phyloP scores from a whole-genome alignment of 441 rosid species.

The Viola pubescens region DNA sequence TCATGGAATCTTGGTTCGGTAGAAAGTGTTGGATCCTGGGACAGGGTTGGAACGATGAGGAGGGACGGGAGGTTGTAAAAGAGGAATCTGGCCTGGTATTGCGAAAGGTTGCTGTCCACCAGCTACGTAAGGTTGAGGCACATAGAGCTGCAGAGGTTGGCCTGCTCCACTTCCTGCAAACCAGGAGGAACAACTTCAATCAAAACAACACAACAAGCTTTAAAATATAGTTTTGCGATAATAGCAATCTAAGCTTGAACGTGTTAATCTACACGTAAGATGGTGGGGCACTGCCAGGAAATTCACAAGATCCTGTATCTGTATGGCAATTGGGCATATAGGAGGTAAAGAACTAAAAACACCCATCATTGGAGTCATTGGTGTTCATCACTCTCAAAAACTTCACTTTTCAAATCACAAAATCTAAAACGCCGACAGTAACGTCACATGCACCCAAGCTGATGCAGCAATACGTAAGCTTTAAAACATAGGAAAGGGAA shows the following conservation, averaged over 20 bases:
- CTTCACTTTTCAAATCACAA: too few species aligned
- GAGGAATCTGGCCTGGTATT: conserved; percentile 40
- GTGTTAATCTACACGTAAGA: too few species aligned
- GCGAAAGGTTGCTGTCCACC: conserved; percentile 45
- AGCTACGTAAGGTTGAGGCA: conserved; percentile 40
- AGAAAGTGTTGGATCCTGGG: conserved; percentile 44
- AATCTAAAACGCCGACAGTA: too few species aligned
- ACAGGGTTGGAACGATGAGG: conserved; percentile 30
- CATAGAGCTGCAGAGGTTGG: conserved; percentile 40
- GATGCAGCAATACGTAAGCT: too few species aligned
- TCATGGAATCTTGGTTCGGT: conserved; percentile 45
- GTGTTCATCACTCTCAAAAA: not conserved
- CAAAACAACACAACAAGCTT: not conserved
- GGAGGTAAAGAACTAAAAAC: not conserved
- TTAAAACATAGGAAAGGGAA: too few species aligned
- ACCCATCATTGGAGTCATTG: not conserved
- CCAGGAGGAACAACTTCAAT: not conserved
- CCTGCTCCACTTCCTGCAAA: conserved; percentile 43
- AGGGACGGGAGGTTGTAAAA: conserved; percentile 49
- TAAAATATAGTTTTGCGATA: not conserved
- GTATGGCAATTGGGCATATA: not conserved
- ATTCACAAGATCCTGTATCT: not conserved
- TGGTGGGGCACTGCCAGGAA: too few species aligned
- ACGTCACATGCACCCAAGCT: too few species aligned
- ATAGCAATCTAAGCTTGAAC: too few species aligned